A percentile compares a stretch with the other conserved stretches of the same genome.
These are phyloP conservation scores for Suillus bovinus DNA, from an alignment of 768 basidiomycete genomes.

Conservation along the genomic window DNA sequence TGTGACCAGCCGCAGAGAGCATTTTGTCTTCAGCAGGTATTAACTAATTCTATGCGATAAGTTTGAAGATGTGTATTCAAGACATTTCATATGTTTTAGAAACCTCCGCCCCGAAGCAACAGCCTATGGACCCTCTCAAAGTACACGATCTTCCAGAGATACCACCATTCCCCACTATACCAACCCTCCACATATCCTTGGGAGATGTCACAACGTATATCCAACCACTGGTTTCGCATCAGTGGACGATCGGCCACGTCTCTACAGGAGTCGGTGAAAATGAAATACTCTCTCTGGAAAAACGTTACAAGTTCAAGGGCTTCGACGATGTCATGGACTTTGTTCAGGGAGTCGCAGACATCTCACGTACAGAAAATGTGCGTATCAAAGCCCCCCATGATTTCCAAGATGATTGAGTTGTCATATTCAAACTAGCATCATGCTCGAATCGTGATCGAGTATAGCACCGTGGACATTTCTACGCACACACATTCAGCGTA, in stretches of 20 bases:
- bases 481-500: conserved; percentile 30
- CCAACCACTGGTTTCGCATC: conserved; percentile 36
- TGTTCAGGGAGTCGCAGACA: conserved; percentile 26
- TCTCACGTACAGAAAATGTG: conserved; percentile 35
- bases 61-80: neutral
- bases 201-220: conserved; percentile 36
- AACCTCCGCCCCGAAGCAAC: conserved; percentile 7
- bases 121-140: neutral
- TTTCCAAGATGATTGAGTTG: conserved; percentile 1
- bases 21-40: conserved; percentile 1
- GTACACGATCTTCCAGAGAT: conserved; percentile 22
- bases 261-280: conserved; percentile 9
- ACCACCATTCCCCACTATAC: conserved; percentile 30
- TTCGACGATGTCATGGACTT: conserved; percentile 28
- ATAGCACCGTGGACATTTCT: conserved; percentile 21
- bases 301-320: conserved; percentile 28
- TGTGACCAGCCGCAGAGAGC: neutral
- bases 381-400: conserved; percentile 11
- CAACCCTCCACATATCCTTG: conserved; percentile 36
- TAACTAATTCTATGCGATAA: neutral
- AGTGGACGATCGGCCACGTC: conserved; percentile 28
- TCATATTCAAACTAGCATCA: conserved; percentile 25
- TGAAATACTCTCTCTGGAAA: conserved; percentile 26
- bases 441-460: conserved; percentile 31
- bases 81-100: neutral